These are phyloP conservation scores for Orbilia quercus DNA, from an alignment of 2,329 filamentous ascomycete genomes.

Conservation along the genomic window DNA sequence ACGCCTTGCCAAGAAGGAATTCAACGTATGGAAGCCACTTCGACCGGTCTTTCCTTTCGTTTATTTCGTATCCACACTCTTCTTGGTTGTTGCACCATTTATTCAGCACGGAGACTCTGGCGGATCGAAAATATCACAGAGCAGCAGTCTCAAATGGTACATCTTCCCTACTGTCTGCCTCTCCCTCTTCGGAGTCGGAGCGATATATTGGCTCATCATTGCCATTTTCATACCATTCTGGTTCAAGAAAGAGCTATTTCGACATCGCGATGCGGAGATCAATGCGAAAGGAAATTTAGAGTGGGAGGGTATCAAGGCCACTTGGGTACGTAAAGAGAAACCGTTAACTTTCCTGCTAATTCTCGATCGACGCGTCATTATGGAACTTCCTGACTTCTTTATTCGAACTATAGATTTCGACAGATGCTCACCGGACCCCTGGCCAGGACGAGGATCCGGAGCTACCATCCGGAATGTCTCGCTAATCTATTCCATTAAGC, in stretches of 20 bases:
- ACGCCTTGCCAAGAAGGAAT: neutral
- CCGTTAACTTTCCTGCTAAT: too few species aligned
- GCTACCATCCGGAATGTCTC: too few species aligned
- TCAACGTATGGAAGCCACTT: slow-evolving; percentile 13
- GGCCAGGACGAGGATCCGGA: too few species aligned
- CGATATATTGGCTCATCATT: slow-evolving; percentile 57
- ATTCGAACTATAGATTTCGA: too few species aligned
- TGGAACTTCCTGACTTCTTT: too few species aligned
- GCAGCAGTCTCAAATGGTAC: slow-evolving; percentile 30
- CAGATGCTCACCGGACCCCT: too few species aligned
- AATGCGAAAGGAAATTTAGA: slow-evolving; percentile 24
- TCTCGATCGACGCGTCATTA: too few species aligned
- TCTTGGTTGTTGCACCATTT: slow-evolving; percentile 49
- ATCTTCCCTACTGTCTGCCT: slow-evolving; percentile 53
- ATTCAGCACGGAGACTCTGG: slow-evolving; percentile 34
- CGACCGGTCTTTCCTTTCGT: slow-evolving; percentile 46
- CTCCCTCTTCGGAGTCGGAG: slow-evolving; percentile 52
- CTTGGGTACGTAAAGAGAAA: slow-evolving; percentile 18
- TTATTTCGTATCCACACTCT: slow-evolving; percentile 54
- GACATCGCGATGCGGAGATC: slow-evolving; percentile 22
- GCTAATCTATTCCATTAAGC: too few species aligned
- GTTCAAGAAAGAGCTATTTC: slow-evolving; percentile 8
- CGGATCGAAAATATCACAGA: slow-evolving; percentile 22
- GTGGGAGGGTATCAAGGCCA: slow-evolving; percentile 29
- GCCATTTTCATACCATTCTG: slow-evolving; percentile 12